phyloP scores from a whole-genome alignment of 140 eudicot genomes.

The Bidens hawaiensis region DNA sequence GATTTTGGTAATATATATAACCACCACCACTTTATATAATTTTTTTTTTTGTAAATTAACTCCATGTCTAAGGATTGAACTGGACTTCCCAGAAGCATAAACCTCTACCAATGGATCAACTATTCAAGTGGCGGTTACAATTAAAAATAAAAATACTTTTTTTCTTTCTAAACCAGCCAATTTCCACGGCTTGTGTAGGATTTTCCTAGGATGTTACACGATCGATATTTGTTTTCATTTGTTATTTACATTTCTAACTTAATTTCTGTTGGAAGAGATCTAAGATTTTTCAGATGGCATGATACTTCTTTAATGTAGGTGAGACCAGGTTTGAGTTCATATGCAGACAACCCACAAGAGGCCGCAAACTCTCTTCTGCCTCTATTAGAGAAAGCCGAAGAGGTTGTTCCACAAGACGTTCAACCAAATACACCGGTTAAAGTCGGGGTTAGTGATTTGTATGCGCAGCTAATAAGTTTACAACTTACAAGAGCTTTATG shows the following conservation, averaged over 20 bases:
- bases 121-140: no score
- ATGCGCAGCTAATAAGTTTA: conserved; percentile 9
- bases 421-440: conserved; percentile 68
- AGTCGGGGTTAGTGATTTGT: conserved; percentile 76
- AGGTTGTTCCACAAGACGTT: conserved; percentile 56
- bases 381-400: conserved; percentile 67
- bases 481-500: not conserved
- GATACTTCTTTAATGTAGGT: conserved; percentile 31
- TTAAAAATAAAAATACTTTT: no score
- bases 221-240: not conserved
- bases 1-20: no score
- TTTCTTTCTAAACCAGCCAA: not conserved
- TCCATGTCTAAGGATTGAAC: no score
- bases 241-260: conserved; percentile 6
- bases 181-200: not conserved
- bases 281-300: conserved; percentile 6
- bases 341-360: conserved; percentile 60
- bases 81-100: no score
- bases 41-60: no score
- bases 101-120: no score
- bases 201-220: not conserved
- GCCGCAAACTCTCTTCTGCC: conserved; percentile 71
- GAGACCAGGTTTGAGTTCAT: conserved; percentile 79
- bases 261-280: not conserved
- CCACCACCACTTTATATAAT: no score